Evolutionary conservation across 805 yeast genomes (phyloP).

Genomic region (Pichia pseudocactophila): DNA sequence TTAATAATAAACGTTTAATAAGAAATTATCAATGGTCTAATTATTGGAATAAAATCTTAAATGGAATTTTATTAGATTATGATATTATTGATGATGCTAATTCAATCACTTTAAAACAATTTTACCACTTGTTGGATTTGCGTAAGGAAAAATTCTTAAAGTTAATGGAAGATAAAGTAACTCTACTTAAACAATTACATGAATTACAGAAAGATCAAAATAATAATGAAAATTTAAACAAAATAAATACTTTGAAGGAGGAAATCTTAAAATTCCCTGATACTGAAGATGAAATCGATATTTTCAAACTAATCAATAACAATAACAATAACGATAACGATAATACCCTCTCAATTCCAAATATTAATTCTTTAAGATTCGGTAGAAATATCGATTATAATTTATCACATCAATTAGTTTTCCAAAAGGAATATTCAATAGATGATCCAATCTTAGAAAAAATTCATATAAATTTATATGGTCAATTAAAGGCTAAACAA

Average conservation of each 20-base stretch:
- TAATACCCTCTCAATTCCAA: conserved; percentile 1
- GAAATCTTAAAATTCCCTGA: conserved; percentile 2
- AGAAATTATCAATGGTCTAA: conserved; percentile 40
- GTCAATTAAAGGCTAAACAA: conserved; percentile 18
- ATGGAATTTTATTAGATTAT: conserved; percentile 21
- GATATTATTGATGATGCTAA: not conserved
- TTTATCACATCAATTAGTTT: conserved; percentile 20
- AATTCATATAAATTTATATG: conserved; percentile 23
- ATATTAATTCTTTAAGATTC: conserved; percentile 1
- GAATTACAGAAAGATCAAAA: not conserved
- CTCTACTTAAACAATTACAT: conserved; percentile 2
- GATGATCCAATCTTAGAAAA: conserved; percentile 33
- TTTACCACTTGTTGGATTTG: not conserved
- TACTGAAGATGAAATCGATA: conserved; percentile 11
- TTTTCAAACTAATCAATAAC: too few relatives aligned
- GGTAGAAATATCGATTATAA: not conserved
- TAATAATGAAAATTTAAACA: conserved; percentile 1
- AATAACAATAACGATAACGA: too few relatives aligned
- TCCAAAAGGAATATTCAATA: conserved; percentile 23
- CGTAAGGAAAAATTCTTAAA: conserved; percentile 3
- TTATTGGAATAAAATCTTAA: conserved; percentile 38
- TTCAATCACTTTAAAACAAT: not conserved
- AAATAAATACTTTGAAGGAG: conserved; percentile 2
- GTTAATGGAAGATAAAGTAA: not conserved
- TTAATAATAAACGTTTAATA: conserved; percentile 33